Base-by-base conservation (phyloP, 2,329 filamentous ascomycete genomes). In the Xylariales sp. region DNA sequence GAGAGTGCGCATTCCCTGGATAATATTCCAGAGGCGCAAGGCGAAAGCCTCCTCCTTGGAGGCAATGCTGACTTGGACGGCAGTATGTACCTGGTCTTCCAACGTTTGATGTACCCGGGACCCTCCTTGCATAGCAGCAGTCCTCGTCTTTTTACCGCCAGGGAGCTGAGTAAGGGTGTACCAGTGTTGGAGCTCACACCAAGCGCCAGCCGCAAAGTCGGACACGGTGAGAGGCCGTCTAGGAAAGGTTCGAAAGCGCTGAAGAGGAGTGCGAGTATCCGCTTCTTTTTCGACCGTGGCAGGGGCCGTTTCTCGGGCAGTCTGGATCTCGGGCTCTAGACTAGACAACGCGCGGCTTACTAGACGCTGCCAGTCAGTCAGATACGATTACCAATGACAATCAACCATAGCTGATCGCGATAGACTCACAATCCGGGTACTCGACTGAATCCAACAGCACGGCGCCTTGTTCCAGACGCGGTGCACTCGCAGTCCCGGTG, bases 161-260 rank as follows among this genome's bases (percentile, higher is more conserved):
- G 86, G 86, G 3, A 88, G 88, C 62, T 88, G 90, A 3, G 90
- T 92, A 62, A 99, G 85, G 0, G 89, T 93, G 80, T 97, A 97
- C 84, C 90, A 94, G 75, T 97, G 97, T 78, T 98, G 94, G 67
- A 98, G 80, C 80, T 99, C 95, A 78, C 96, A 99, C 96, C 96
- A 99, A 7, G 94, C 91, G 1, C 94, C 94, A 0, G 93, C 91
- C 0, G 94, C 89, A 30, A 98, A 82, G 78, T 99, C 96, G 2
- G 93, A 94, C 0, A 98, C 96, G 0, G 92, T 93, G 7, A 98
- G 85, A 0, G 92, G 89, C 76, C 93, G 95, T 75, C 86, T 90
- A 0, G 93, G 93, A 64, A 87, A 90, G 0, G 89, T 89, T 45
- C 94, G 90, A 74, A 97, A 97, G 41, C 91, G 89, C 69, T 93